Base-by-base conservation (phyloP, 2,329 filamentous ascomycete genomes). In the Venturia oleaginea region DNA sequence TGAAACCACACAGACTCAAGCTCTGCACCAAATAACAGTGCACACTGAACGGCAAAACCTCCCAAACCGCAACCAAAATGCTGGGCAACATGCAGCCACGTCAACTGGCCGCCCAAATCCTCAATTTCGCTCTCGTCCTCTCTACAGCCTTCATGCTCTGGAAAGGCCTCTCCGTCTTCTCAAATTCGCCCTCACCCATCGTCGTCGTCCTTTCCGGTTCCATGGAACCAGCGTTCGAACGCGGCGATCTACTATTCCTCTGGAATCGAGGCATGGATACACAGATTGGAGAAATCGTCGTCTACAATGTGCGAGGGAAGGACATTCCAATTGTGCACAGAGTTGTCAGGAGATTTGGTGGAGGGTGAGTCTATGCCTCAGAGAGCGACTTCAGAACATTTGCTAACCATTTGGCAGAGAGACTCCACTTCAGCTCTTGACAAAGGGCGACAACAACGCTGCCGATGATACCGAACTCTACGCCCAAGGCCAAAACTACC, bases 321-420 rank as follows among this genome's bases (percentile, higher is more conserved):
- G 90, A 96, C 69, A 97, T 99, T 68, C 94, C 94, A 37, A 99
- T 99, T 76, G 94, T 99, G 69, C 94, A 99, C 79, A 83, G 94
- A 61, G 84, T 97, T 11, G 89, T 97, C 64, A 85, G 92, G 77
- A 81, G 81, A 68, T 87, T 85, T 75, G 84, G 84, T 59, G 81
- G 81, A 74, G 78, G 79, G 82, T 83, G 71, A 78, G 81, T 76
- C 19, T 51, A 59, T 15, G 46, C 2, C 19, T 32, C n/a, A 19
- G n/a, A 34, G 30, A 34, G 30, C 51, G 19, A n/a, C 27, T 57
- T n/a, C 15, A n/a, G 40, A 32, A 38, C 38, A 61, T 42, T 27
- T 71, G 38, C 43, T 64, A 38, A 43, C 46, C 27, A 42, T 63
- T n/a, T 63, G 55, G 40, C 66, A 83, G 80, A 64, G 71, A 73